Percentiles rank a stretch among this genome's conserved stretches.
These are phyloP conservation scores for Oemleria cerasiformis DNA, from an alignment of 306 rosid species.

Conservation along the genomic window DNA sequence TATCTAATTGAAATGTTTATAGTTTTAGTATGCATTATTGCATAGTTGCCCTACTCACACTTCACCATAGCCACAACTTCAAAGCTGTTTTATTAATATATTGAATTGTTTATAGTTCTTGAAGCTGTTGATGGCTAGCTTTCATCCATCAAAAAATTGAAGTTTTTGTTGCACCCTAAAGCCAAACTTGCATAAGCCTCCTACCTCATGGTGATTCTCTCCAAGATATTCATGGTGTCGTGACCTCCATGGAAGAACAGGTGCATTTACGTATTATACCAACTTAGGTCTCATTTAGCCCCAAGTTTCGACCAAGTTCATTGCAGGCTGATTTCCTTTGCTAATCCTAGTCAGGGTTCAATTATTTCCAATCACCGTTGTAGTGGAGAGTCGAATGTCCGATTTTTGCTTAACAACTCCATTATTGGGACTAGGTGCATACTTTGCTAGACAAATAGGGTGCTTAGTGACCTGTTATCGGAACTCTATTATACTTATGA, in stretches of 20 bases:
- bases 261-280: slow-evolving; percentile 14
- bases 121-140: background rate
- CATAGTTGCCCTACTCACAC: slow-evolving; percentile 12
- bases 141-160: background rate
- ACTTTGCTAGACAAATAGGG: background rate
- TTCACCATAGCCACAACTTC: slow-evolving; percentile 6
- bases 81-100: background rate
- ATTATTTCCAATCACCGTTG: background rate
- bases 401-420: background rate
- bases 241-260: background rate
- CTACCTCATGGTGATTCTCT: slow-evolving; percentile 7
- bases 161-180: background rate
- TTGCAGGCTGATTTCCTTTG: background rate
- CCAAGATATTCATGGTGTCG: slow-evolving; percentile 18
- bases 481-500: no score
- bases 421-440: background rate
- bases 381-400: background rate
- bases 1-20: slow-evolving; percentile 14
- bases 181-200: background rate
- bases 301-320: slow-evolving; percentile 31
- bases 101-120: slow-evolving; percentile 6
- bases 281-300: background rate
- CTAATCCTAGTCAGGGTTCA: slow-evolving; percentile 7
- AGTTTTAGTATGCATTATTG: background rate
- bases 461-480: no score